phyloP scores from a whole-genome alignment of 2,329 filamentous ascomycete species.

The Trichoderma gracile region DNA sequence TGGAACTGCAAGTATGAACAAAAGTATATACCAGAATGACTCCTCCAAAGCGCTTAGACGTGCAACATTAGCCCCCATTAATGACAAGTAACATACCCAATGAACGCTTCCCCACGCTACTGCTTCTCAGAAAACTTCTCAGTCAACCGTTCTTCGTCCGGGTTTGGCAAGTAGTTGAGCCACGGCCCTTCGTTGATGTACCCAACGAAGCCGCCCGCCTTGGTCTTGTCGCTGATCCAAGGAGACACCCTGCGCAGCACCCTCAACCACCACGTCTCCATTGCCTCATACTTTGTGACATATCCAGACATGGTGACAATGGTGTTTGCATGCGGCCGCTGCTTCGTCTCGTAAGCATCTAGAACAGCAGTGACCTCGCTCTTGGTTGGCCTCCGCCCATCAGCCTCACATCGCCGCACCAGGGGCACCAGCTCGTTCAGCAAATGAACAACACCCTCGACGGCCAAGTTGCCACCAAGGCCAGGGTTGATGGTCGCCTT shows the following conservation, averaged over 20 bases:
- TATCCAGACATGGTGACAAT: slow-evolving; percentile 12
- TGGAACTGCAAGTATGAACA: not conserved
- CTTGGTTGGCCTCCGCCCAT: not conserved
- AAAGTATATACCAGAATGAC: too few relatives aligned
- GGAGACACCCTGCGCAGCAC: slow-evolving; percentile 11
- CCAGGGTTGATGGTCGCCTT: slow-evolving; percentile 16
- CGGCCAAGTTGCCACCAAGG: slow-evolving; percentile 3
- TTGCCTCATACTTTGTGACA: slow-evolving; percentile 10
- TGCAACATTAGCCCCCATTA: too few relatives aligned
- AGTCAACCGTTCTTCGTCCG: not conserved
- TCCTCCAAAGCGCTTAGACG: too few relatives aligned
- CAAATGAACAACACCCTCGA: slow-evolving; percentile 14
- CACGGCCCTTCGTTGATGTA: slow-evolving; percentile 13
- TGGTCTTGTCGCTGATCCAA: slow-evolving; percentile 16
- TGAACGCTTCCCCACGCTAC: not conserved
- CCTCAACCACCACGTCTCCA: slow-evolving; percentile 22
- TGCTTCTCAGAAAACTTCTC: not conserved
- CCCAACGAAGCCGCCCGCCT: not conserved
- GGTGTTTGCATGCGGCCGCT: slow-evolving; percentile 12
- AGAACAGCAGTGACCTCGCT: not conserved
- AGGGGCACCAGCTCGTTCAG: slow-evolving; percentile 12
- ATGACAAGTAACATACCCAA: too few relatives aligned
- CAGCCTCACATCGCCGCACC: slow-evolving; percentile 1
- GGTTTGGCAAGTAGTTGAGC: slow-evolving; percentile 8
- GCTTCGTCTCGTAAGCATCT: slow-evolving; percentile 15